Base-by-base conservation (phyloP, 306 rosid species). In the Castanopsis chinensis region DNA sequence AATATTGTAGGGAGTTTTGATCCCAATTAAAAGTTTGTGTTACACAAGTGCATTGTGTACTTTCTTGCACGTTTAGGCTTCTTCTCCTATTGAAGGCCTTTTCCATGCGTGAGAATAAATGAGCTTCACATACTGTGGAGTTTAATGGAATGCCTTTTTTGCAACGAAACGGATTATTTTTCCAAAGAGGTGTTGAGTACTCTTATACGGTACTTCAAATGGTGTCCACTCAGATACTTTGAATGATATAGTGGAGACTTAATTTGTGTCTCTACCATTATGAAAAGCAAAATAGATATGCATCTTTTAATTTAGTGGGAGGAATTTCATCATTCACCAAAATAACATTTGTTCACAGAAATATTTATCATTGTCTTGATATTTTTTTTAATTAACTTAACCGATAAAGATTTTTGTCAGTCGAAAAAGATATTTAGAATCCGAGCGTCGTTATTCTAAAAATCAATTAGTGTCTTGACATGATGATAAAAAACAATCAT, bases 391-490 rank as follows among this genome's bases (percentile, higher is more conserved):
- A 2, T 37, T 37, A 37, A 0, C 0, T 37, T 11, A 37, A 37
- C 0, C 0, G 0, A 2, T 37, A 37, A 37, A 8, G 11, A 7
- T 0, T 37, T 37, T 37, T 37, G 0, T 7, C 1, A 8, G 0
- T 8, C 2, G 2, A 37, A 37, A 7, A 37, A 37, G 0, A 37
- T 7, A 7, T 37, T 0, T 7, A 37, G 0, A 37, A 2, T 37
- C 0, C 3, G 11, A 37, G 2, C 0, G 3, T 37, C 0, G 0
- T 7, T 37, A 37, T 37, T 37, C 0, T 3, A 37, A 37, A 37
- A 7, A 37, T 37, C 3, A 37, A 37, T 37, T 37, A 37, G 8
- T 37, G 0, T 37, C 0, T 37, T 37, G 11, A 37, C 11, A 37
- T 2, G 0, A 8, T 8, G 0, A 7, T 8, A 37, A 37, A 2